phyloP scores from a whole-genome alignment of 345 rosid species.

The Durio zibethinus region DNA sequence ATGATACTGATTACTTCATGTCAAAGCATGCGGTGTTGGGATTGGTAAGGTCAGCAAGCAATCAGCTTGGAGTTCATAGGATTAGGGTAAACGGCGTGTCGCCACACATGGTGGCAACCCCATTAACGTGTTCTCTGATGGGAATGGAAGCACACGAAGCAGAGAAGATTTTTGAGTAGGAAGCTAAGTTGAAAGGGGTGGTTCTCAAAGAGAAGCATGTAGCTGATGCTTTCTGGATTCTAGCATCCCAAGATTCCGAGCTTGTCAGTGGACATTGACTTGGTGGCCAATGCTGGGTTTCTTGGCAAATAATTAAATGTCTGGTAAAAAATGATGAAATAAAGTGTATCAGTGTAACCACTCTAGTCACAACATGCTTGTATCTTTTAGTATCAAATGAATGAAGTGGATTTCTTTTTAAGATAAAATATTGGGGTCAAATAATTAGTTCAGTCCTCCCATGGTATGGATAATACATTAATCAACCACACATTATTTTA shows the following conservation, averaged over 20 bases:
- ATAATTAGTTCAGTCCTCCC: too few relatives aligned
- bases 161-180: not conserved
- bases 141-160: not conserved
- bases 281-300: not conserved
- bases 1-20: not conserved
- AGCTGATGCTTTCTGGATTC: not conserved
- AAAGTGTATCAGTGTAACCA: too few relatives aligned
- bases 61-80: not conserved
- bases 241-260: not conserved
- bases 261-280: not conserved
- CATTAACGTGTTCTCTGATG: not conserved
- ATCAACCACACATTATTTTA: too few relatives aligned
- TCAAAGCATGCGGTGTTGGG: not conserved
- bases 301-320: not conserved
- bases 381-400: too few relatives aligned
- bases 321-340: too few relatives aligned
- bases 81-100: slow-evolving; percentile 7
- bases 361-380: too few relatives aligned
- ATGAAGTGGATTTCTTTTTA: too few relatives aligned
- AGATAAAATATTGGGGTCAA: too few relatives aligned
- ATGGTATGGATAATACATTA: too few relatives aligned
- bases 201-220: not conserved
- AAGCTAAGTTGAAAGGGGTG: not conserved
- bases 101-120: not conserved
- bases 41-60: not conserved